A percentile compares a stretch with the other conserved stretches of the same genome.
Conservation (phyloP, 352 stramenopile genomes). For the Globisporangium alternatum region DNA sequence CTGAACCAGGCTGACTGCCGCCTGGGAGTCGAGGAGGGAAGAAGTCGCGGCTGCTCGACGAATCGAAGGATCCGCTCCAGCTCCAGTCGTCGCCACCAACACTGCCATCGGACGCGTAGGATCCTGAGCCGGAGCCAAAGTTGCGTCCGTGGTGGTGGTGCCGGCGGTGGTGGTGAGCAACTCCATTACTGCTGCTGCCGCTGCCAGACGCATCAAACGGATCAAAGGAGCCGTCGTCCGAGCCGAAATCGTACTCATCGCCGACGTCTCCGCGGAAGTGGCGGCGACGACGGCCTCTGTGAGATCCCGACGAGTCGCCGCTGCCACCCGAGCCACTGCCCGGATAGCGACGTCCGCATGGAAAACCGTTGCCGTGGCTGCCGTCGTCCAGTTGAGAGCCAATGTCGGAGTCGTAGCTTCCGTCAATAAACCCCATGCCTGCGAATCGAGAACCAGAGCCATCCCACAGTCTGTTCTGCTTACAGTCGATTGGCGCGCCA, state of each 20-base stretch:
- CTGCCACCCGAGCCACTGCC: not conserved
- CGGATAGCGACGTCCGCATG: not conserved
- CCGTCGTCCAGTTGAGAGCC: not conserved
- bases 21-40: not conserved
- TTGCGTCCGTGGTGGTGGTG: not conserved
- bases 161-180: not conserved
- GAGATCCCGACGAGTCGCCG: not conserved
- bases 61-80: not conserved
- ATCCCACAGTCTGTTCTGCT: not conserved
- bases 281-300: not conserved
- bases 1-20: not conserved
- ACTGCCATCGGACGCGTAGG: not conserved
- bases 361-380: conserved; percentile 2
- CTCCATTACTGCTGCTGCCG: too few relatives aligned
- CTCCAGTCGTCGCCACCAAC: not conserved
- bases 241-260: conserved; percentile 3
- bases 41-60: not conserved
- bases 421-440: not conserved
- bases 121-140: not conserved
- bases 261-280: conserved; percentile 7
- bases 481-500: not conserved
- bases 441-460: not conserved
- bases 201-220: not conserved
- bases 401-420: not conserved
- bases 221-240: not conserved